phyloP scores from a whole-genome alignment of 768 basidiomycete genomes.

The Strobilomyces confusus region DNA sequence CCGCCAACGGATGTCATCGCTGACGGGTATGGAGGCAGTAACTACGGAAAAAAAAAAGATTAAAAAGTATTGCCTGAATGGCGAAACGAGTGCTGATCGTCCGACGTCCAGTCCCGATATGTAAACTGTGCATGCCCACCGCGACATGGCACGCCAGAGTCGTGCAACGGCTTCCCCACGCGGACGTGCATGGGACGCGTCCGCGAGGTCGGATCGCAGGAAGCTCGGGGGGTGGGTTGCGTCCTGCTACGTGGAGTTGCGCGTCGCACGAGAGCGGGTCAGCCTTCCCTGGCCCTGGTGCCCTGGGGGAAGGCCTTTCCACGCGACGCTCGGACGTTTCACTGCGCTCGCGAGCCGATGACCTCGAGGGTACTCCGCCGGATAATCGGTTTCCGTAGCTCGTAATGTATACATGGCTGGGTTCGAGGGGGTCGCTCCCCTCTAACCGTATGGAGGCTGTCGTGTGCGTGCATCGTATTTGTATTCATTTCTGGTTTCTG shows the following conservation, averaged over 20 bases:
- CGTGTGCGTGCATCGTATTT: neutral
- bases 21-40: neutral
- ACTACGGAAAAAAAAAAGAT: neutral
- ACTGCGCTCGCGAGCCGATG: neutral
- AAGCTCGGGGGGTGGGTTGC: neutral
- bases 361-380: slow-evolving; percentile 3
- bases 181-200: neutral
- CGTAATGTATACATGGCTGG: neutral
- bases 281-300: neutral
- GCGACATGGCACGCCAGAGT: neutral
- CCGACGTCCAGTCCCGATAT: slow-evolving; percentile 18
- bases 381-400: slow-evolving; percentile 11
- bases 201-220: slow-evolving; percentile 15
- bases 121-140: neutral
- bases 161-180: neutral
- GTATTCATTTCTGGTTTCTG: no score
- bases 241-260: slow-evolving; percentile 1
- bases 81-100: slow-evolving; percentile 12
- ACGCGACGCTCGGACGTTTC: slow-evolving; percentile 26
- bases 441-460: no score
- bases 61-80: slow-evolving; percentile 3
- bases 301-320: slow-evolving; percentile 1
- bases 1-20: slow-evolving; percentile 1
- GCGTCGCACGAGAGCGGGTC: neutral
- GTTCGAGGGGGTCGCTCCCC: slow-evolving; percentile 4